A percentile compares a stretch with the other conserved stretches of the same genome.
These are phyloP conservation scores for Ampelocalamus luodianensis DNA, from an alignment of 176 grass and related monocot genomes.

Conservation along the genomic window DNA sequence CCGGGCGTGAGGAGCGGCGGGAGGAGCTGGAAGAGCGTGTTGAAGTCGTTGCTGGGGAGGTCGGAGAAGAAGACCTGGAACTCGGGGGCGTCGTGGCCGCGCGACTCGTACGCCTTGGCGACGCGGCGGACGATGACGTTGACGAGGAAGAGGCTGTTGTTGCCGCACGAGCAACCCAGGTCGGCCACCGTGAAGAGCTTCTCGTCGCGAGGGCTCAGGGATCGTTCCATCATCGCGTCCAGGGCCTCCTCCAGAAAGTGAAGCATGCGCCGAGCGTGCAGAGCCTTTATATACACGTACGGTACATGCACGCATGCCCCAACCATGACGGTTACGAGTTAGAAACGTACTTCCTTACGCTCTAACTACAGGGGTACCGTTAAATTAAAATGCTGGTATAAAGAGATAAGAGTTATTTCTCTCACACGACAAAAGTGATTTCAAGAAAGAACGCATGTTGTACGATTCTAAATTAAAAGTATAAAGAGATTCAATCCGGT, in stretches of 20 bases:
- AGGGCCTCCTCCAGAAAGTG: slow-evolving; percentile 21
- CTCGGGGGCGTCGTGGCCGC: slow-evolving; percentile 22
- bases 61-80: slow-evolving; percentile 51
- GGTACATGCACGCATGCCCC: too few relatives aligned
- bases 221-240: slow-evolving; percentile 3
- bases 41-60: slow-evolving; percentile 52
- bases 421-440: too few relatives aligned
- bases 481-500: too few relatives aligned
- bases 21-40: slow-evolving; percentile 42
- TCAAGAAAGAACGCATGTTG: too few relatives aligned
- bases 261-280: not conserved
- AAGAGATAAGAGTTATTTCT: too few relatives aligned
- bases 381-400: too few relatives aligned
- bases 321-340: too few relatives aligned
- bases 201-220: not conserved
- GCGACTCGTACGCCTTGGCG: not conserved
- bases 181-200: slow-evolving; percentile 42
- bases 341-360: too few relatives aligned
- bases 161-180: slow-evolving; percentile 39
- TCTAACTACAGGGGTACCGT: too few relatives aligned
- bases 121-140: slow-evolving; percentile 36
- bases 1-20: not conserved
- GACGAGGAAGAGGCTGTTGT: slow-evolving; percentile 40
- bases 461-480: too few relatives aligned
- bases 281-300: not conserved